Conservation (phyloP, 176 grass and related monocot species). For the Tillandsia fasciculata region DNA sequence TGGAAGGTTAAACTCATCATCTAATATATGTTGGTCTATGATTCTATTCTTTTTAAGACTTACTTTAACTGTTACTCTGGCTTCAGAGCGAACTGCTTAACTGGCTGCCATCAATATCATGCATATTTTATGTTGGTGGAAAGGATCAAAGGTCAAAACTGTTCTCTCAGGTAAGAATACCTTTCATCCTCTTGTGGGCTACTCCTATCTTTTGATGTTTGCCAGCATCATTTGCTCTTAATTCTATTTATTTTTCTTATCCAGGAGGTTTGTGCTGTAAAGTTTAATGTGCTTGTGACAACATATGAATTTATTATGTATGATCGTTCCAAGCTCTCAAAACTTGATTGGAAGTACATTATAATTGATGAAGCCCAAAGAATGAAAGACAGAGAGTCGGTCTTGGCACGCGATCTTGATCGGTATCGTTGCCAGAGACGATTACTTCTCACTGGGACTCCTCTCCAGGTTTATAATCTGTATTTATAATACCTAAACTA, state of each 20-base stretch:
- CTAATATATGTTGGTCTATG: not conserved
- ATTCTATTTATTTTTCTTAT: conserved; percentile 22
- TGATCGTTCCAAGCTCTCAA: conserved; percentile 98
- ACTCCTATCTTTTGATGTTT: not conserved
- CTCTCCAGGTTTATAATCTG: conserved; percentile 57
- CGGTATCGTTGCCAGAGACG: conserved; percentile 92
- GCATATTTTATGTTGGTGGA: conserved; percentile 99
- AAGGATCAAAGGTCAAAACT: conserved; percentile 85
- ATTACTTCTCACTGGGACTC: conserved; percentile 90
- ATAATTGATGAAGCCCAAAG: conserved; percentile 98
- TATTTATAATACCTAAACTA: not conserved
- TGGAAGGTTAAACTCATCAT: conserved; percentile 60
- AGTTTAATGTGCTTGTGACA: conserved; percentile 98
- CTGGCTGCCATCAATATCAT: conserved; percentile 92
- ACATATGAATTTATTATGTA: conserved; percentile 99
- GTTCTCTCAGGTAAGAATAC: conserved; percentile 77
- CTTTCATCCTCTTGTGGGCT: not conserved
- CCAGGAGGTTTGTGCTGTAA: conserved; percentile 86
- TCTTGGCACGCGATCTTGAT: conserved; percentile 92
- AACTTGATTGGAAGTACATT: conserved; percentile 98
- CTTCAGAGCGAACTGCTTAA: conserved; percentile 87
- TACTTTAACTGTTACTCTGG: conserved; percentile 25
- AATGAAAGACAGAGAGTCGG: conserved; percentile 97
- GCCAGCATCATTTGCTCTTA: not conserved
- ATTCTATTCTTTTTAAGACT: conserved; percentile 12